These are phyloP conservation scores for Globisporangium nodosum DNA, from an alignment of 352 stramenopile species.

Conservation along the genomic window DNA sequence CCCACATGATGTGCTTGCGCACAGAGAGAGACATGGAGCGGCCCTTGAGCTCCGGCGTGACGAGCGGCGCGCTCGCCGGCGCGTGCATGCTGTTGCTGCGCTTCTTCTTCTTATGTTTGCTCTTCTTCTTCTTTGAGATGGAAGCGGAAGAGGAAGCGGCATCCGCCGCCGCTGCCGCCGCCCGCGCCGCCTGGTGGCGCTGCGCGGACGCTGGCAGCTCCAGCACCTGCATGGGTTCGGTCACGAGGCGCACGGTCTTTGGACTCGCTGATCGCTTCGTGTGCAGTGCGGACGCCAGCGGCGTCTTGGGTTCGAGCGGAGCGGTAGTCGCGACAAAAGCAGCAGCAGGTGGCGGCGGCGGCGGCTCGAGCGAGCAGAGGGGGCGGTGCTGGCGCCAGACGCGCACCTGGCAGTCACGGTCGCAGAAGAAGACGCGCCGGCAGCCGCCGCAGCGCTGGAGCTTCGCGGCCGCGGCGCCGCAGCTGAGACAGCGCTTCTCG, in stretches of 20 bases:
- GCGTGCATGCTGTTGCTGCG: constrained; percentile 70
- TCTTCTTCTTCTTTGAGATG: constrained; percentile 53
- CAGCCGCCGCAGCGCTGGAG: constrained; percentile 69
- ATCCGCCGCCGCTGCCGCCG: too few relatives aligned
- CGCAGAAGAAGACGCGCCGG: constrained; percentile 68
- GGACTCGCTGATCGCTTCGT: constrained; percentile 8
- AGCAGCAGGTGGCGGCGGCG: constrained; percentile 2
- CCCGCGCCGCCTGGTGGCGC: background rate
- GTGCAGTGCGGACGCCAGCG: constrained; percentile 3
- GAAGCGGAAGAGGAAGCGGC: background rate
- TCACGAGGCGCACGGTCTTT: constrained; percentile 41
- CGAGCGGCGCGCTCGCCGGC: constrained; percentile 21
- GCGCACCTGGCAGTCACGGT: constrained; percentile 63
- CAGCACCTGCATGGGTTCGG: constrained; percentile 38
- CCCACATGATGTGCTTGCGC: constrained; percentile 77
- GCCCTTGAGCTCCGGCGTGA: constrained; percentile 28
- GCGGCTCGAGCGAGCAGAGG: constrained; percentile 20
- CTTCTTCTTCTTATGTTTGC: constrained; percentile 66
- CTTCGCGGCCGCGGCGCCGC: constrained; percentile 36
- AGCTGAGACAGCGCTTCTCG: constrained; percentile 31
- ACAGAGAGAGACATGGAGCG: constrained; percentile 56
- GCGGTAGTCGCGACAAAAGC: constrained; percentile 1
- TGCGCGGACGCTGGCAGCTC: constrained; percentile 20
- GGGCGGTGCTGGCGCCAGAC: constrained; percentile 56
- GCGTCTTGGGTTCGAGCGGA: background rate